Conservation (phyloP, 2,329 filamentous ascomycete genomes). For the Zasmidium cellare region DNA sequence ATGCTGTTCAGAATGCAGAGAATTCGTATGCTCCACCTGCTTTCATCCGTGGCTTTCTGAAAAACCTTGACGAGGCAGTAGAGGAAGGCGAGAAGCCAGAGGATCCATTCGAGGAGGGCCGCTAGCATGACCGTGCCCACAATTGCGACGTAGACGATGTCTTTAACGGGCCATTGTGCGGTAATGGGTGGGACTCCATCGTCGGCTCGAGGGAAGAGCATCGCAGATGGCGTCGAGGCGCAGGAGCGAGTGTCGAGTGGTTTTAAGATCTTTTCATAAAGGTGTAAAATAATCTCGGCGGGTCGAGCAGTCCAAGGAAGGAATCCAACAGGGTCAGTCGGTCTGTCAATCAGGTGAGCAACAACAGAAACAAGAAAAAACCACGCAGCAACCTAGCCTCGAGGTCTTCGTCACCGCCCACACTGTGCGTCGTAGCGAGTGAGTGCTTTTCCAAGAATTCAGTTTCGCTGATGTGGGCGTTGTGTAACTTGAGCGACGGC, state of each 20-base stretch:
- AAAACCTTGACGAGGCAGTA: constrained; percentile 91
- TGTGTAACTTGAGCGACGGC: background rate
- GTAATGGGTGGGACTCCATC: constrained; percentile 15
- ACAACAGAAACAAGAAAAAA: background rate
- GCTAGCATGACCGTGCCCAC: constrained; percentile 79
- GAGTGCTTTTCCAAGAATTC: background rate
- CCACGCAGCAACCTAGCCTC: background rate
- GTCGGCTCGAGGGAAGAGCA: constrained; percentile 11
- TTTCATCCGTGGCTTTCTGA: constrained; percentile 69
- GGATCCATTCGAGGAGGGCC: constrained; percentile 86
- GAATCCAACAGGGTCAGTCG: background rate
- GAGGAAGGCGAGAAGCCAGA: constrained; percentile 90
- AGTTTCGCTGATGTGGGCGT: background rate
- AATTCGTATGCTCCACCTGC: constrained; percentile 74
- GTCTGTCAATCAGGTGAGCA: background rate
- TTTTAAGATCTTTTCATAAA: background rate
- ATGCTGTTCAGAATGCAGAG: constrained; percentile 74
- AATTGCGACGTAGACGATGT: constrained; percentile 85
- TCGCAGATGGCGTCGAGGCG: constrained; percentile 1
- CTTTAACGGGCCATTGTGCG: constrained; percentile 28
- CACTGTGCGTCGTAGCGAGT: no score
- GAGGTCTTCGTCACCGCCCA: background rate
- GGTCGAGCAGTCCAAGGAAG: no score
- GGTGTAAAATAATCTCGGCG: no score
- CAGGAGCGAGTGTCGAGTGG: background rate